Evolutionary conservation across 148 eudicot genomes (phyloP), one percentile per base, ranked within the genome.

Genomic region (Vaccinium macrocarpon): DNA sequence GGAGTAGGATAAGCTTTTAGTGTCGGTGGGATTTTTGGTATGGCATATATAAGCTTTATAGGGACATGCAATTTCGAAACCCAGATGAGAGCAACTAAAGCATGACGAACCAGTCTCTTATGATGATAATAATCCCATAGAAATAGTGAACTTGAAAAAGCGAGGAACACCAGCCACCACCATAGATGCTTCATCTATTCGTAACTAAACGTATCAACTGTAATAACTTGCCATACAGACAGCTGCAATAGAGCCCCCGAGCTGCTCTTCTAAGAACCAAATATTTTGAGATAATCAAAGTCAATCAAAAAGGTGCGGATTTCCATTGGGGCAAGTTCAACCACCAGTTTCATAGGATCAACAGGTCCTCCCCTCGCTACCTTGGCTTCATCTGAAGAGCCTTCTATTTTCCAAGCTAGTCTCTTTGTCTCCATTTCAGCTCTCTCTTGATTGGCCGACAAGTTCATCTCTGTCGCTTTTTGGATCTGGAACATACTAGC

Each of bases 371-470:
- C 98, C 84, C 97, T 91, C 62, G 25, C 76, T 53, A 81, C 87
- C 84, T 88, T 85, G 66, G 86, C 55, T 79, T 88, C 84, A 64
- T 84, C 87, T 48, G 89, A 71, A 74, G 89, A 79, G 71, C 89
- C 92, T 87, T 93, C 86, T 25, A 91, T 92, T 88, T 92, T 92
- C 99, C 99, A 97, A 19, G 82, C 84, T 66, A 97, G 89, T 89
- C 92, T 91, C 88, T 88, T 95, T 85, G 86, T 89, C 90, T 91
- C 94, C 99, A 97, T 93, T 87, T 90, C 94, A 12, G 79, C 86
- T 81, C 94, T 92, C 82, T 93, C 97, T 92, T 97, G 98, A 86
- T 97, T 97, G n/a, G 91, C 99, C 1, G 99, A 96, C 76, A 96
- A 86, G 85, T 88, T 95, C 92, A 86, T 96, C 87, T 96, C 99